These are phyloP conservation scores for Dimocarpus longan DNA, from an alignment of 345 rosid genomes.

Conservation along the genomic window DNA sequence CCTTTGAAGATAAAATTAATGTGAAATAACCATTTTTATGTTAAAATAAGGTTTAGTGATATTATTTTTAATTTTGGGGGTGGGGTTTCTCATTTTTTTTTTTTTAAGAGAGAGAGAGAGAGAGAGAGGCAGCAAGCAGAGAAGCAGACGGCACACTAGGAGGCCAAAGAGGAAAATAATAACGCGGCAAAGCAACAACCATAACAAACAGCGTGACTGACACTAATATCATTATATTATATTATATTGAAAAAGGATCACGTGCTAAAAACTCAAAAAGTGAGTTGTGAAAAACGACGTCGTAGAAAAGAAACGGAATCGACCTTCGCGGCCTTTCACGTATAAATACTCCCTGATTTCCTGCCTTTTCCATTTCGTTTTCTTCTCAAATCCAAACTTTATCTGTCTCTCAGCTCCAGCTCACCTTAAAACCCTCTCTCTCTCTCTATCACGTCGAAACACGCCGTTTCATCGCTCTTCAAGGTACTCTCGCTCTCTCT, in stretches of 20 bases:
- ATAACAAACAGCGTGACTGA: background rate
- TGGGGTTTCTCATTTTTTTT: too few species aligned
- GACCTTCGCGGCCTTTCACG: background rate
- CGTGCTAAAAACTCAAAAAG: too few species aligned
- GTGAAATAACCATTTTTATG: too few species aligned
- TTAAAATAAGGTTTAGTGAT: too few species aligned
- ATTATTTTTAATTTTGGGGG: too few species aligned
- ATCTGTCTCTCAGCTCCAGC: background rate
- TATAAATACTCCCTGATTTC: background rate
- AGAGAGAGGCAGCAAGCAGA: too few species aligned
- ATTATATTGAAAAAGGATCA: background rate
- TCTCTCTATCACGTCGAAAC: background rate
- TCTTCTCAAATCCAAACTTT: slow-evolving; percentile 1
- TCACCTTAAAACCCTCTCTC: background rate
- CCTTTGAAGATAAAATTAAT: too few species aligned
- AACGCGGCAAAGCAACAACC: slow-evolving; percentile 5
- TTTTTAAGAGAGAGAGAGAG: too few species aligned
- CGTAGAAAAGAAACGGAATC: background rate
- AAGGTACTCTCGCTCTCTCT: slow-evolving; percentile 10
- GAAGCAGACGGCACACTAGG: too few species aligned
- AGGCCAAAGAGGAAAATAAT: background rate
- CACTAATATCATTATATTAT: background rate
- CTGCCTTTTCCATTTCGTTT: background rate
- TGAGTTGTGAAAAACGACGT: background rate
- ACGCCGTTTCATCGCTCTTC: background rate